Evolutionary conservation across 2,329 filamentous ascomycete genomes (phyloP), one percentile per base, ranked within the genome.

Genomic region (Dothideomycetes sp.): DNA sequence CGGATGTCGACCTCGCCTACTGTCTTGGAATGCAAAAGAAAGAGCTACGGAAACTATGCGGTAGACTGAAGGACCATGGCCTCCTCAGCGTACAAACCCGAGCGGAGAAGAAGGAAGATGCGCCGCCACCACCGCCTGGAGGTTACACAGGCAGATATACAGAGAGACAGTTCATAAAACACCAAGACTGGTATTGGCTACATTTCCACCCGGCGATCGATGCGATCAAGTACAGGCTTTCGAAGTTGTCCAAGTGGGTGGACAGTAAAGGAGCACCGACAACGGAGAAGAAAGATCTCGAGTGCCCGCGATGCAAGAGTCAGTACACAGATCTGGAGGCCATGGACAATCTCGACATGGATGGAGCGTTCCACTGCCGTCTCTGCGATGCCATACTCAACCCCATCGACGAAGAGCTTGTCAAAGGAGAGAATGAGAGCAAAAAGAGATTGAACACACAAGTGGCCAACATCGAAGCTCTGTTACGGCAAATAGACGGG

Each of bases 201-300:
- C 88, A 95, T 59, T 93, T 93, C 56, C 85, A 91, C 45, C 83
- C 85, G 44, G 86, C 89, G 24, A 86, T 98, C 55, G 91, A 98
- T 64, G 86, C 85, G 34, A 93, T 94, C 64, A 98, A 98, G 62
- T 98, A 84, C 74, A 82, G 85, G 47, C 79, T 94, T 37, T 88
- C 89, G 57, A 82, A 81, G 43, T 78, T 96, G 51, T 87, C 88
- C 51, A 88, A 89, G 59, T 79, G 82, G 41, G 86, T 96, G 45
- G 88, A 95, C 63, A 80, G 81, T 12, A 80, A 85, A 44, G 84
- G 84, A 12, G 79, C 84, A 13, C 81, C 85, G 0, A 82, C 81
- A 8, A 61, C 62, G 42, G 89, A 96, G 62, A 83, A 86, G 60
- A 95, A 95, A 61, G 91, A 96, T 57, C 93, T 88, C 54, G 80